Conservation (phyloP, 176 grass and related monocot genomes). For the Musa acuminata region DNA sequence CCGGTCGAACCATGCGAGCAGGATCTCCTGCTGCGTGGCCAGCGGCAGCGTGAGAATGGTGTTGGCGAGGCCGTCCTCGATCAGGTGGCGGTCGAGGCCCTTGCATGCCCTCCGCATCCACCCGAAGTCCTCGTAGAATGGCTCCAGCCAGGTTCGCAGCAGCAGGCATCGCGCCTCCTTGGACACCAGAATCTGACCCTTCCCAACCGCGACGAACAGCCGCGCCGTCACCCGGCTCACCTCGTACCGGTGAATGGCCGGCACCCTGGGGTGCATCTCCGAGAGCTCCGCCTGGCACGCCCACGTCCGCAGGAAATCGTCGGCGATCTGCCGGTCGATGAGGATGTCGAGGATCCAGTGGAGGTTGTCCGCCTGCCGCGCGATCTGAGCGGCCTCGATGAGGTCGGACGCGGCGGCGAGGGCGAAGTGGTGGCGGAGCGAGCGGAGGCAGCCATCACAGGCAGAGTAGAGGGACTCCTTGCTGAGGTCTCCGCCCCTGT, state of each 20-base stretch:
- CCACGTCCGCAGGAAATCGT: slow-evolving; percentile 88
- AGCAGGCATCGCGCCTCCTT: slow-evolving; percentile 82
- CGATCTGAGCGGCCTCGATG: slow-evolving; percentile 46
- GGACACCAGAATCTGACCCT: slow-evolving; percentile 81
- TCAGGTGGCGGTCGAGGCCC: slow-evolving; percentile 81
- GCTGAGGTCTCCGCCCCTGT: slow-evolving; percentile 48
- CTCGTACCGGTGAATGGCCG: slow-evolving; percentile 82
- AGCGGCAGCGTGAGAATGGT: slow-evolving; percentile 82
- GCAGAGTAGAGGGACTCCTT: slow-evolving; percentile 89
- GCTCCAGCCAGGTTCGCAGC: slow-evolving; percentile 74
- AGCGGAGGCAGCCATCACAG: slow-evolving; percentile 59
- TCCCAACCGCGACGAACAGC: slow-evolving; percentile 76
- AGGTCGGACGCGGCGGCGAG: slow-evolving; percentile 38
- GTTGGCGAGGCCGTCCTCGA: slow-evolving; percentile 86
- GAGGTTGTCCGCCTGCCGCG: slow-evolving; percentile 86
- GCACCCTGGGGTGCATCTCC: slow-evolving; percentile 60
- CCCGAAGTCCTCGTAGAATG: slow-evolving; percentile 93
- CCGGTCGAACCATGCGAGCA: slow-evolving; percentile 82
- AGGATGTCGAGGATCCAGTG: slow-evolving; percentile 96
- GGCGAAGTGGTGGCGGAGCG: slow-evolving; percentile 57
- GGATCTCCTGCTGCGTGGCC: slow-evolving; percentile 71
- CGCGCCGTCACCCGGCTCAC: slow-evolving; percentile 73
- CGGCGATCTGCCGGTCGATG: slow-evolving; percentile 81
- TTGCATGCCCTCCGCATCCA: slow-evolving; percentile 92
- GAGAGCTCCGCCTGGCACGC: slow-evolving; percentile 57